A percentile compares a stretch with the other conserved stretches of the same genome.
Evolutionary conservation across 495 filamentous ascomycete species (phyloP).

Genomic region (Chaetomium fimeti): DNA sequence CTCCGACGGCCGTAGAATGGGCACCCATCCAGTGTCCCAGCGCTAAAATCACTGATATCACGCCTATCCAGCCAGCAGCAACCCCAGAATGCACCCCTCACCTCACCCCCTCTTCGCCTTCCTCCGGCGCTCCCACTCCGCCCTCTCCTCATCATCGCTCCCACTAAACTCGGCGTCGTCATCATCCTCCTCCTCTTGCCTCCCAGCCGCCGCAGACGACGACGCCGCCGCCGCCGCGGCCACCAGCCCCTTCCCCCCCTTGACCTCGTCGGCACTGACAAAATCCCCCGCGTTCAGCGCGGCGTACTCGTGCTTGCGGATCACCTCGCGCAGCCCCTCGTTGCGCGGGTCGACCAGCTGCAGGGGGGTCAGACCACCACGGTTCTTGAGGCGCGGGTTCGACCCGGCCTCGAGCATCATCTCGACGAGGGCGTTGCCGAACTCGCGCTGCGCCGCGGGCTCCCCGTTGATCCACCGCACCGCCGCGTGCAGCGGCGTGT

Average conservation of each 20-base stretch:
- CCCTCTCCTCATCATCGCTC: constrained; percentile 53
- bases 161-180: constrained; percentile 54
- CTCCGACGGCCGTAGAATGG: background rate
- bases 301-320: constrained; percentile 78
- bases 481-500: constrained; percentile 87
- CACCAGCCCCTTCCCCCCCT: constrained; percentile 16
- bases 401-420: constrained; percentile 90
- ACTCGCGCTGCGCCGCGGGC: constrained; percentile 55
- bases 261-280: constrained; percentile 39
- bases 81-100: background rate
- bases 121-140: constrained; percentile 50
- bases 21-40: constrained; percentile 2
- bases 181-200: constrained; percentile 35
- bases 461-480: constrained; percentile 77
- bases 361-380: constrained; percentile 63
- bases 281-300: constrained; percentile 52
- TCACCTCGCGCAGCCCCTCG: constrained; percentile 58
- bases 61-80: constrained; percentile 16
- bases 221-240: background rate
- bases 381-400: constrained; percentile 55
- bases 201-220: too few relatives aligned
- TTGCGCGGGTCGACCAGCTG: constrained; percentile 77
- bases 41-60: background rate
- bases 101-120: constrained; percentile 37
- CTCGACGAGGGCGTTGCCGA: constrained; percentile 68